Conservation (phyloP, 805 yeast species). For the Myxozyma vanderwaltii region DNA sequence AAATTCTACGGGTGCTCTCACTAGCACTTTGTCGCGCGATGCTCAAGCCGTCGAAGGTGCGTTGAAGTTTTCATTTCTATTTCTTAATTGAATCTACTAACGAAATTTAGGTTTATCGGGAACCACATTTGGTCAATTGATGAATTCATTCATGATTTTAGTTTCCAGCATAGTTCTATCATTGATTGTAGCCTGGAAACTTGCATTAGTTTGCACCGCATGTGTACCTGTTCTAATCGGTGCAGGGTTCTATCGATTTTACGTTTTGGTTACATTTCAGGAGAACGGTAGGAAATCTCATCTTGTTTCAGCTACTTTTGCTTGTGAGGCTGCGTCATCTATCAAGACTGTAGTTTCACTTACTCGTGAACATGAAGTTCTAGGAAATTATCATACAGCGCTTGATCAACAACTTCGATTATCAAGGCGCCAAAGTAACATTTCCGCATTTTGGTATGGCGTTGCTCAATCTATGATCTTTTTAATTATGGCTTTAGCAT, state of each 20-base stretch:
- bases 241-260: slow-evolving; percentile 46
- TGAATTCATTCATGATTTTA: slow-evolving; percentile 41
- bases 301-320: slow-evolving; percentile 35
- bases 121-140: slow-evolving; percentile 37
- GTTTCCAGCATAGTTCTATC: slow-evolving; percentile 45
- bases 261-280: slow-evolving; percentile 41
- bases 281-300: slow-evolving; percentile 21
- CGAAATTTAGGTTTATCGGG: slow-evolving; percentile 31
- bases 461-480: slow-evolving; percentile 35
- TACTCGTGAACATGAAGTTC: slow-evolving; percentile 47
- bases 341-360: slow-evolving; percentile 49
- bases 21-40: slow-evolving; percentile 38
- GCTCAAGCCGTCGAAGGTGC: slow-evolving; percentile 37
- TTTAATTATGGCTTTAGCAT: slow-evolving; percentile 47
- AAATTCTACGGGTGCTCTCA: slow-evolving; percentile 38
- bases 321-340: slow-evolving; percentile 47
- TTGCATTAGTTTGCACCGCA: slow-evolving; percentile 48
- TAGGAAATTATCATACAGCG: slow-evolving; percentile 36
- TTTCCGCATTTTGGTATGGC: slow-evolving; percentile 22
- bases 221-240: slow-evolving; percentile 43
- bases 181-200: slow-evolving; percentile 46
- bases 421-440: slow-evolving; percentile 2
- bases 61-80: not conserved
- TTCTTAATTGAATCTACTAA: not conserved
- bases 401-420: slow-evolving; percentile 18